These are phyloP conservation scores for Chlorella ohadii DNA, from an alignment of 139 green algal genomes.

Conservation along the genomic window DNA sequence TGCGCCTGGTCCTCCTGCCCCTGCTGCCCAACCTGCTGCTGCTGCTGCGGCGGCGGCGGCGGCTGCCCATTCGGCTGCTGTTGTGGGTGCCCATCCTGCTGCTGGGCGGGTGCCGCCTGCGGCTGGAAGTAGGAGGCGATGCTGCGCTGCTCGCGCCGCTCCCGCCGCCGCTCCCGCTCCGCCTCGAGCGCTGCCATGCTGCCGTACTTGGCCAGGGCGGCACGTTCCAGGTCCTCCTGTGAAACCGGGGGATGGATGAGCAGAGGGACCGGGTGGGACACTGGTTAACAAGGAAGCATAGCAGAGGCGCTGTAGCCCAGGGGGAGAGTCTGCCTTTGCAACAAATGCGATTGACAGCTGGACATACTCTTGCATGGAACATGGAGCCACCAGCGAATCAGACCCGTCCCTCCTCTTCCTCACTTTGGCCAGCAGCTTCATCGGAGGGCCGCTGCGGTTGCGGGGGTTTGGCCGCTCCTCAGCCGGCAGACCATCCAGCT, in stretches of 20 bases:
- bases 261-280: no score
- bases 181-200: slow-evolving; percentile 1
- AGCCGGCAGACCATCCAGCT: neutral
- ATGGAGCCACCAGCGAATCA: neutral
- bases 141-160: slow-evolving; percentile 23
- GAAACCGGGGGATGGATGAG: no score
- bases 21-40: neutral
- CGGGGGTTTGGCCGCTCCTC: slow-evolving; percentile 23
- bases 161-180: slow-evolving; percentile 12
- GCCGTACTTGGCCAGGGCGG: neutral
- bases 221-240: slow-evolving; percentile 13
- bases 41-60: neutral
- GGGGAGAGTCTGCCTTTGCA: no score
- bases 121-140: slow-evolving; percentile 18
- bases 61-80: neutral
- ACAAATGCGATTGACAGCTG: no score
- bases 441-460: neutral
- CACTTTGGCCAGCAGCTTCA: slow-evolving; percentile 10
- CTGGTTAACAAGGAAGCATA: no score
- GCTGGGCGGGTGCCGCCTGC: neutral
- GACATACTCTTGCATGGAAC: no score
- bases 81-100: neutral
- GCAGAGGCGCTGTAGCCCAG: no score
- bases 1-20: neutral
- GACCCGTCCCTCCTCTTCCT: neutral